phyloP scores from a whole-genome alignment of 805 yeast species.

The Candida morakotiae region DNA sequence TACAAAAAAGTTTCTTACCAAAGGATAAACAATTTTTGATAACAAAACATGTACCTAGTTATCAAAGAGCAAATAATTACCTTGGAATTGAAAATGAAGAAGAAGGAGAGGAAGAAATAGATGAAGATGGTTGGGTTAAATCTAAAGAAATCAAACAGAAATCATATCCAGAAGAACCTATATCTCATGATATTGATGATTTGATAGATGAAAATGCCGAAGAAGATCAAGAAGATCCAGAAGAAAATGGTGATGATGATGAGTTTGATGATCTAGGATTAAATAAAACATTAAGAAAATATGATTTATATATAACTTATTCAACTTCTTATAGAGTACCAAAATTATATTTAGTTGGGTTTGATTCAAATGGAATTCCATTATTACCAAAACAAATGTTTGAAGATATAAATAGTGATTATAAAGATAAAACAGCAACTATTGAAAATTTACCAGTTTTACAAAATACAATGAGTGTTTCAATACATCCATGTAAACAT shows the following conservation, averaged over 20 bases:
- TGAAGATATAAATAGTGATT: slow-evolving; percentile 88
- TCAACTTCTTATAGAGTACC: slow-evolving; percentile 96
- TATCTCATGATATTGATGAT: slow-evolving; percentile 48
- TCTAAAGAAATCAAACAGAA: slow-evolving; percentile 12
- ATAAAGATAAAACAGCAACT: slow-evolving; percentile 93
- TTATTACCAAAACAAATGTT: slow-evolving; percentile 86
- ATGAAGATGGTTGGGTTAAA: slow-evolving; percentile 58
- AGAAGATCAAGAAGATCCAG: slow-evolving; percentile 27
- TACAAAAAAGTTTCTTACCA: slow-evolving; percentile 70
- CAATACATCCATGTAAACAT: slow-evolving; percentile 95
- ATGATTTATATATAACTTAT: slow-evolving; percentile 87
- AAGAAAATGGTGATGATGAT: slow-evolving; percentile 24
- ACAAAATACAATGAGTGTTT: slow-evolving; percentile 69
- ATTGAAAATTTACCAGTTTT: slow-evolving; percentile 89
- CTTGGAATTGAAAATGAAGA: slow-evolving; percentile 48
- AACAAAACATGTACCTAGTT: slow-evolving; percentile 85
- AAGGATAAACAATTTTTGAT: slow-evolving; percentile 81
- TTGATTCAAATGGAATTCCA: slow-evolving; percentile 78
- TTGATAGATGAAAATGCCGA: slow-evolving; percentile 43
- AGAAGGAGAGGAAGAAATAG: slow-evolving; percentile 34
- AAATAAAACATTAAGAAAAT: slow-evolving; percentile 51
- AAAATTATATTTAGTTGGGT: slow-evolving; percentile 88
- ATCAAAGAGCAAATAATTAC: slow-evolving; percentile 60
- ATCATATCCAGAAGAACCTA: no score
- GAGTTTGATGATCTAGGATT: slow-evolving; percentile 32